These are phyloP conservation scores for Teunomyces lycoperdinae DNA, from an alignment of 805 yeast genomes.

Conservation along the genomic window DNA sequence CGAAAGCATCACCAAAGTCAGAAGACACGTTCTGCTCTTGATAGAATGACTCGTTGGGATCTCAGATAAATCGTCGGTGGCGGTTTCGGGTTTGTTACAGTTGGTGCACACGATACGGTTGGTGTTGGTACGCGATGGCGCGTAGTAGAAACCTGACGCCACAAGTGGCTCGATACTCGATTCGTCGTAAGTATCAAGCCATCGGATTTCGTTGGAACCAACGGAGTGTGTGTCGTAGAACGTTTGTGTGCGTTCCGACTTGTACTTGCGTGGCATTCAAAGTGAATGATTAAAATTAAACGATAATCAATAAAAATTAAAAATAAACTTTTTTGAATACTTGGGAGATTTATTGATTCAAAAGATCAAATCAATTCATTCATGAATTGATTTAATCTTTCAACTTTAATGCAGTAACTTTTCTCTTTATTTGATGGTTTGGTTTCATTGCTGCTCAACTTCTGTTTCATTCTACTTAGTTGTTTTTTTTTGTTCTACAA, in stretches of 20 bases:
- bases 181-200: conserved; percentile 17
- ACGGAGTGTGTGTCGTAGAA: conserved; percentile 13
- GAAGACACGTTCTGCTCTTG: conserved; percentile 8
- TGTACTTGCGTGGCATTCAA: conserved; percentile 9
- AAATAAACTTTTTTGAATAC: too few species aligned
- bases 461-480: too few species aligned
- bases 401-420: too few species aligned
- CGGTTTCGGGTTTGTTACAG: conserved; percentile 33
- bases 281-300: too few species aligned
- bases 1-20: conserved; percentile 10
- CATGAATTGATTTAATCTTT: too few species aligned
- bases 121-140: conserved; percentile 44
- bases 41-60: conserved; percentile 8
- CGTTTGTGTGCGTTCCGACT: conserved; percentile 16
- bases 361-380: too few species aligned
- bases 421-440: too few species aligned
- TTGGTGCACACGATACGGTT: conserved; percentile 58
- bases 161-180: conserved; percentile 40
- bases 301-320: too few species aligned
- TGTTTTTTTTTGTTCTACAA: too few species aligned
- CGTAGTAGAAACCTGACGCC: conserved; percentile 58
- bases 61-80: background rate
- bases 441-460: too few species aligned
- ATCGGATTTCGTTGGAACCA: conserved; percentile 11
- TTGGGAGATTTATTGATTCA: too few species aligned